Conservation (phyloP, 2,329 filamentous ascomycete genomes). For the Xylaria sp. region DNA sequence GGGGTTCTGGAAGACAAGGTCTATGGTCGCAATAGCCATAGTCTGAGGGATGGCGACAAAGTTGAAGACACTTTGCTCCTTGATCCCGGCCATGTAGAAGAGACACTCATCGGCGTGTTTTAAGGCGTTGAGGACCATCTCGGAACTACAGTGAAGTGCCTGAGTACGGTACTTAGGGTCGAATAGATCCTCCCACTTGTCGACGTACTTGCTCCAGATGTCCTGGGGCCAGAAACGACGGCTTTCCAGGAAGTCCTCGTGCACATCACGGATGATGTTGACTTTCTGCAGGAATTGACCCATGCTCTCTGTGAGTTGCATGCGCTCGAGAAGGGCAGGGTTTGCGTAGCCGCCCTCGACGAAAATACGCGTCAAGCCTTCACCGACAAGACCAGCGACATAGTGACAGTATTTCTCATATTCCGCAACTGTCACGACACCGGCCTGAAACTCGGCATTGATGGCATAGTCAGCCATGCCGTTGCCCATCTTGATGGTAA, state of each 20-base stretch:
- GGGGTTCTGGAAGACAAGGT: constrained; percentile 91
- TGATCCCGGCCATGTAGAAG: constrained; percentile 96
- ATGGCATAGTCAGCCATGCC: constrained; percentile 97
- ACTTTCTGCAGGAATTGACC: constrained; percentile 97
- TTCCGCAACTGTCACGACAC: constrained; percentile 84
- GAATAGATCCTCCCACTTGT: constrained; percentile 90
- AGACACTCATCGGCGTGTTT: constrained; percentile 90
- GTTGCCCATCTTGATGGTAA: constrained; percentile 94
- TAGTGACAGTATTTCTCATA: constrained; percentile 99
- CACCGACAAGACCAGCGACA: constrained; percentile 97
- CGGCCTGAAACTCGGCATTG: constrained; percentile 81
- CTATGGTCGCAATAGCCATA: constrained; percentile 97
- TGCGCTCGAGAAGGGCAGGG: constrained; percentile 80
- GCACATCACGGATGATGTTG: constrained; percentile 96
- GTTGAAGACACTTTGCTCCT: constrained; percentile 98
- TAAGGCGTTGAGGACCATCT: constrained; percentile 93
- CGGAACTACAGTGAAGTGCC: constrained; percentile 86
- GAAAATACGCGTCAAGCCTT: constrained; percentile 90
- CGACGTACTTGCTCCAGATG: constrained; percentile 96
- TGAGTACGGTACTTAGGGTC: constrained; percentile 79
- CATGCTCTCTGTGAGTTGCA: constrained; percentile 92
- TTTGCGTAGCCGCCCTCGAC: constrained; percentile 89
- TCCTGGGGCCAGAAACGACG: constrained; percentile 95
- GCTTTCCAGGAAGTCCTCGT: constrained; percentile 88
- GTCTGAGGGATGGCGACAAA: constrained; percentile 96